Percentiles rank a stretch among this genome's conserved stretches.
These are phyloP conservation scores for Cornus controversa DNA, from an alignment of 148 eudicot genomes.

Conservation along the genomic window DNA sequence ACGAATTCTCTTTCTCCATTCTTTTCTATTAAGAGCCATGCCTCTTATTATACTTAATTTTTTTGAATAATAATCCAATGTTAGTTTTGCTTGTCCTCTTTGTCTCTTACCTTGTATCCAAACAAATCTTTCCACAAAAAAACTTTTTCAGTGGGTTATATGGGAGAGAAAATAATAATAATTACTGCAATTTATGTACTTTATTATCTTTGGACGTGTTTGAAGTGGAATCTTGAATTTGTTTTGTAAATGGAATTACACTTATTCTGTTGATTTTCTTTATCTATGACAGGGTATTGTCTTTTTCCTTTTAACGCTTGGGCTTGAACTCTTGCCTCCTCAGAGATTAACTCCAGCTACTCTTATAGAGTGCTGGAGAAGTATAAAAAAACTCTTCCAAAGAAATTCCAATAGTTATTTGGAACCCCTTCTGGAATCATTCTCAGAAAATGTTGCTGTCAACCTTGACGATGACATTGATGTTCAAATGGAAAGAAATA, in stretches of 20 bases:
- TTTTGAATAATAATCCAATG: too few relatives aligned
- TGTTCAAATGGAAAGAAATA: conserved; percentile 73
- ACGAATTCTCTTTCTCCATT: too few relatives aligned
- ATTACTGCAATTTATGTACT: too few relatives aligned
- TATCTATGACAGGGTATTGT: conserved; percentile 52
- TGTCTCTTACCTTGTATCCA: too few relatives aligned
- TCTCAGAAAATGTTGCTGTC: conserved; percentile 37
- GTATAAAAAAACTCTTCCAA: conserved; percentile 25
- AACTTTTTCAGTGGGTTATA: background rate
- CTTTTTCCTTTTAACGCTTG: conserved; percentile 76
- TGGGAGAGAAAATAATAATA: too few relatives aligned
- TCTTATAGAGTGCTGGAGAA: conserved; percentile 38
- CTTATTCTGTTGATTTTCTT: conserved; percentile 3
- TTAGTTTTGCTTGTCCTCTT: too few relatives aligned
- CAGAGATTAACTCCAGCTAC: conserved; percentile 34
- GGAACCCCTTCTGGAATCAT: conserved; percentile 72
- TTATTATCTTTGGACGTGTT: background rate
- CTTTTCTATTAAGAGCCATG: too few relatives aligned
- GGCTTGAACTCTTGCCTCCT: conserved; percentile 66
- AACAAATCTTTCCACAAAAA: too few relatives aligned
- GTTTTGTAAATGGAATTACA: background rate
- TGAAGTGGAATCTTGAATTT: background rate
- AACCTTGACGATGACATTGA: conserved; percentile 74
- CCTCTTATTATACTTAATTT: too few relatives aligned
- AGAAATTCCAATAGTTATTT: conserved; percentile 31